Evolutionary conservation across 2,329 filamentous ascomycete genomes (phyloP).

Genomic region (Fusarium burgessii): DNA sequence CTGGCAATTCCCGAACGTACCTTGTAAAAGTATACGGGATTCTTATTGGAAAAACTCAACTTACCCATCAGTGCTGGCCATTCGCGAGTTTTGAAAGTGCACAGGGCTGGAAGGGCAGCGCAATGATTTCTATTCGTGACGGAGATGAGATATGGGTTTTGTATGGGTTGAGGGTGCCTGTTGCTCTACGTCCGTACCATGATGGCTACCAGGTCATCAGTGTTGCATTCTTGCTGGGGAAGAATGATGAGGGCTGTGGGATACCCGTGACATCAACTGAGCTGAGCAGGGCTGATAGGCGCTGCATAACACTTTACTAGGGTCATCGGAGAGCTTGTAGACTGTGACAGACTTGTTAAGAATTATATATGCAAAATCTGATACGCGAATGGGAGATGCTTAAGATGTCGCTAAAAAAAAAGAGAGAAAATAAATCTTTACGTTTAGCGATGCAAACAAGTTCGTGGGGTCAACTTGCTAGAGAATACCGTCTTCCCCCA

Average conservation of each 20-base stretch:
- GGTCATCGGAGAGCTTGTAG: no score
- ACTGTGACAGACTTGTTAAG: no score
- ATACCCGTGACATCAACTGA: not conserved
- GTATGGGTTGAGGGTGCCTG: accelerated
- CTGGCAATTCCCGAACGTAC: accelerated
- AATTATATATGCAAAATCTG: no score
- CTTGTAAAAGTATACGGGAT: not conserved
- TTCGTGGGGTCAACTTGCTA: no score
- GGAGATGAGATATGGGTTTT: not conserved
- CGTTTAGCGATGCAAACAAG: no score
- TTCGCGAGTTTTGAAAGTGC: accelerated
- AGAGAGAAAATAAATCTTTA: no score
- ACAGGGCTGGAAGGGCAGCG: accelerated
- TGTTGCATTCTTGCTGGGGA: accelerated
- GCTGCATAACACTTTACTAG: not conserved
- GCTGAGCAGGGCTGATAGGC: not conserved
- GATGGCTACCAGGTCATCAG: not conserved
- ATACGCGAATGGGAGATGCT: no score
- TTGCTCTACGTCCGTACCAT: accelerated
- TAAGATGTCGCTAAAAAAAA: no score
- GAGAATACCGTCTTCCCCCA: no score
- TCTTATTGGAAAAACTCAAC: not conserved
- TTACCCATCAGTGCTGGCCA: accelerated
- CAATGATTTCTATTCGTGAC: accelerated
- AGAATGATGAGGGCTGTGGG: not conserved